phyloP scores from a whole-genome alignment of 73 alveolate species.

The Urostyla sp. region DNA sequence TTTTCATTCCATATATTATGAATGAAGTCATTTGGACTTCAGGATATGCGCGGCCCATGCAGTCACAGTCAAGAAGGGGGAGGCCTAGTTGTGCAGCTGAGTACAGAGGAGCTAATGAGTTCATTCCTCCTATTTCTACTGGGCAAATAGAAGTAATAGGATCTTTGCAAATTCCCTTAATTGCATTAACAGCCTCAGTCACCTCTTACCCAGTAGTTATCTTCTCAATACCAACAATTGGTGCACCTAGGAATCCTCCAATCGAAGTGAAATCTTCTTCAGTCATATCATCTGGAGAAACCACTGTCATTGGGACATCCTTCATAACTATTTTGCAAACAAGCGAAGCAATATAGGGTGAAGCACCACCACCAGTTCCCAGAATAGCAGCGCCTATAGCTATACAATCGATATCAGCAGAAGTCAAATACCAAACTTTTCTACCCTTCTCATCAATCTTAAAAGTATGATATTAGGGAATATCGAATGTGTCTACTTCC shows the following conservation, averaged over 20 bases:
- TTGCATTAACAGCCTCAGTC: background rate
- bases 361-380: constrained; percentile 45
- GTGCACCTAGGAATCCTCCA: constrained; percentile 46
- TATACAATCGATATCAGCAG: background rate
- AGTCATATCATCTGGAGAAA: background rate
- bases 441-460: background rate
- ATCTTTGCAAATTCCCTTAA: background rate
- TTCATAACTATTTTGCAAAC: background rate
- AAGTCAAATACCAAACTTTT: background rate
- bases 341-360: constrained; percentile 4
- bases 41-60: constrained; percentile 44
- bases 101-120: constrained; percentile 15
- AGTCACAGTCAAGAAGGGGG: constrained; percentile 9
- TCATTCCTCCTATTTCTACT: constrained; percentile 44
- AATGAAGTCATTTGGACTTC: constrained; percentile 17
- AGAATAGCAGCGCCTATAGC: constrained; percentile 25
- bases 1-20: constrained; percentile 3
- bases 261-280: background rate
- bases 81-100: constrained; percentile 10
- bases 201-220: constrained; percentile 13
- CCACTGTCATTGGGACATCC: background rate
- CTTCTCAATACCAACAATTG: constrained; percentile 24
- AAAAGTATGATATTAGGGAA: background rate
- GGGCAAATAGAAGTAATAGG: background rate
- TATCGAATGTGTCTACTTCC: background rate